A percentile compares a stretch with the other conserved stretches of the same genome.
These are phyloP conservation scores for Butyriboletus loyo DNA, from an alignment of 768 basidiomycete species.

Conservation along the genomic window DNA sequence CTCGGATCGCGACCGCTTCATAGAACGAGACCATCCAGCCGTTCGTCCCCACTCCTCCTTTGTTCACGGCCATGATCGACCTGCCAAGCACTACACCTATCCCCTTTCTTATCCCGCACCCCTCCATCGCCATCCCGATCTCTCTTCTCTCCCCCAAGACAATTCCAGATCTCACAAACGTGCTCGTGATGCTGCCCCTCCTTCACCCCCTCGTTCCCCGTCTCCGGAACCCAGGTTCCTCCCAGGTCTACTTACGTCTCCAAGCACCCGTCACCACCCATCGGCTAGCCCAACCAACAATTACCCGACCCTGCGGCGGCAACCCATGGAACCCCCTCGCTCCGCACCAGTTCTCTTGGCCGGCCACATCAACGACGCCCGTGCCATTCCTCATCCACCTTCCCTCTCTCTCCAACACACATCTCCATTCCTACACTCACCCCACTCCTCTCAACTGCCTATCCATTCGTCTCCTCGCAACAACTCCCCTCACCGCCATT, in stretches of 20 bases:
- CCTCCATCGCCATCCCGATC: background rate
- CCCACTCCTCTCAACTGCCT: background rate
- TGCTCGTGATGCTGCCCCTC: slow-evolving; percentile 11
- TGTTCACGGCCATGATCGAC: slow-evolving; percentile 23
- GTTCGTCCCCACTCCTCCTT: background rate
- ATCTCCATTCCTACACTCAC: slow-evolving; percentile 13
- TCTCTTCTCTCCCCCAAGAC: slow-evolving; percentile 5
- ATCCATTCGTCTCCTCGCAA: slow-evolving; percentile 14
- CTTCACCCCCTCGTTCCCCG: slow-evolving; percentile 10
- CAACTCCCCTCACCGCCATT: slow-evolving; percentile 18
- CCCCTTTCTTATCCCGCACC: background rate
- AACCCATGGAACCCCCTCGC: slow-evolving; percentile 13
- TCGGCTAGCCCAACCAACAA: slow-evolving; percentile 20
- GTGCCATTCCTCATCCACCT: background rate
- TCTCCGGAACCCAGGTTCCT: slow-evolving; percentile 9
- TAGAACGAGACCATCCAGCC: background rate
- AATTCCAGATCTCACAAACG: slow-evolving; percentile 24
- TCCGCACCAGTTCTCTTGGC: slow-evolving; percentile 1
- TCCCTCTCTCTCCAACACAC: slow-evolving; percentile 12
- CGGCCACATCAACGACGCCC: slow-evolving; percentile 4
- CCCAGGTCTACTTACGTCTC: slow-evolving; percentile 10
- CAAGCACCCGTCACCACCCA: slow-evolving; percentile 13
- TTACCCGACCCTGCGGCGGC: slow-evolving; percentile 26
- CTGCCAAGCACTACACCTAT: slow-evolving; percentile 5
- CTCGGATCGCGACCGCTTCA: background rate